These are phyloP conservation scores for Hyphopichia fennica DNA, from an alignment of 1,139 yeast species.

Conservation along the genomic window DNA sequence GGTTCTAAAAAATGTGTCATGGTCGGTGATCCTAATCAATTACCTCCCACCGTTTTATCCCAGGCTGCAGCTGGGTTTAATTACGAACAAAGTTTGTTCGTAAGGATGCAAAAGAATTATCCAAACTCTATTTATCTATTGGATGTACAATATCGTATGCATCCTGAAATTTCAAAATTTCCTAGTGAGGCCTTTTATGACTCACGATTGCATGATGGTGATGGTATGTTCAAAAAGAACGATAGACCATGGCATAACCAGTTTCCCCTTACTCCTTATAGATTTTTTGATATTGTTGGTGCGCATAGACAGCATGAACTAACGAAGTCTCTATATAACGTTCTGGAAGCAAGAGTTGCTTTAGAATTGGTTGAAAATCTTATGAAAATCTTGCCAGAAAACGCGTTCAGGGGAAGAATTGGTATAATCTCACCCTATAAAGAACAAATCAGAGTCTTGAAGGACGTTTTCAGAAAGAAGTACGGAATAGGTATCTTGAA, in stretches of 20 bases:
- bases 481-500: conserved; percentile 65
- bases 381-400: conserved; percentile 48
- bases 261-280: conserved; percentile 64
- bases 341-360: conserved; percentile 70
- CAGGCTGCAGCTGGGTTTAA: conserved; percentile 77
- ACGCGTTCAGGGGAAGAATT: conserved; percentile 66
- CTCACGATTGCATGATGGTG: conserved; percentile 74
- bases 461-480: conserved; percentile 52
- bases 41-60: conserved; percentile 97
- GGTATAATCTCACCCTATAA: conserved; percentile 96
- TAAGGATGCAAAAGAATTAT: conserved; percentile 78
- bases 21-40: conserved; percentile 99
- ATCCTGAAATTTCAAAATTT: conserved; percentile 83
- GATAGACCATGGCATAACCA: conserved; percentile 73
- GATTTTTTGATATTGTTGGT: conserved; percentile 71
- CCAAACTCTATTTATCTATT: conserved; percentile 68
- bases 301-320: conserved; percentile 61
- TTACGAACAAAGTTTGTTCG: conserved; percentile 92
- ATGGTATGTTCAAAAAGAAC: conserved; percentile 58
- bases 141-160: conserved; percentile 98
- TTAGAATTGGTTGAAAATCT: conserved; percentile 65
- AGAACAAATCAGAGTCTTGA: conserved; percentile 70
- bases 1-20: conserved; percentile 90
- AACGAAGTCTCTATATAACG: conserved; percentile 71
- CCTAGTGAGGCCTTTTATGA: conserved; percentile 84